Conservation (phyloP, 2,329 filamentous ascomycete genomes). For the Fusarium euwallaceae region DNA sequence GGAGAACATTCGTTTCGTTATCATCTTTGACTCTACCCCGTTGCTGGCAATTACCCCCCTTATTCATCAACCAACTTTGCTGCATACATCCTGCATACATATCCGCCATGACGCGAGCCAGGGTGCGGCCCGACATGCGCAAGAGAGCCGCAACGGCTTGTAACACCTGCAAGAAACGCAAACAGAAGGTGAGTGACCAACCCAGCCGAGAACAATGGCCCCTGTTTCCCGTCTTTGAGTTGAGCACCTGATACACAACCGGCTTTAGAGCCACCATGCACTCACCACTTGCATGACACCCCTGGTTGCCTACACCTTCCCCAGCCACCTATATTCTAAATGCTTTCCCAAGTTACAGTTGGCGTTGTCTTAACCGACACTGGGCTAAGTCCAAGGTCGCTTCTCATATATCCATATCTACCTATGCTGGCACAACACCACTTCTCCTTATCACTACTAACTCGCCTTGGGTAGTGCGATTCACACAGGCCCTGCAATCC, state of each 20-base stretch:
- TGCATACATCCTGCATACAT: not conserved
- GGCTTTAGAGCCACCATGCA: not conserved
- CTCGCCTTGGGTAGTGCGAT: slow-evolving; percentile 63
- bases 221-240: not conserved
- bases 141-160: slow-evolving; percentile 74
- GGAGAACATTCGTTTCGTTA: not conserved
- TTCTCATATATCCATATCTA: not conserved
- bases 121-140: slow-evolving; percentile 70
- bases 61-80: no score
- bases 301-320: not conserved
- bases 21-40: not conserved
- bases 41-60: not conserved
- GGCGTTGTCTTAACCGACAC: not conserved
- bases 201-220: not conserved
- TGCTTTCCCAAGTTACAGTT: not conserved
- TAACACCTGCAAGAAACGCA: slow-evolving; percentile 74
- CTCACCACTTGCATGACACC: not conserved
- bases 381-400: not conserved
- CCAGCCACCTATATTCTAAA: not conserved
- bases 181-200: slow-evolving; percentile 70
- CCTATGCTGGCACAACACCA: not conserved
- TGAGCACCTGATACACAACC: not conserved
- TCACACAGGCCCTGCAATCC: slow-evolving; percentile 69
- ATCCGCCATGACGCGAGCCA: slow-evolving; percentile 64
- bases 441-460: slow-evolving; percentile 8